Evolutionary conservation across 352 stramenopile species (phyloP), one percentile per base, ranked within the genome.

Genomic region (Elongisporangium senticosum): DNA sequence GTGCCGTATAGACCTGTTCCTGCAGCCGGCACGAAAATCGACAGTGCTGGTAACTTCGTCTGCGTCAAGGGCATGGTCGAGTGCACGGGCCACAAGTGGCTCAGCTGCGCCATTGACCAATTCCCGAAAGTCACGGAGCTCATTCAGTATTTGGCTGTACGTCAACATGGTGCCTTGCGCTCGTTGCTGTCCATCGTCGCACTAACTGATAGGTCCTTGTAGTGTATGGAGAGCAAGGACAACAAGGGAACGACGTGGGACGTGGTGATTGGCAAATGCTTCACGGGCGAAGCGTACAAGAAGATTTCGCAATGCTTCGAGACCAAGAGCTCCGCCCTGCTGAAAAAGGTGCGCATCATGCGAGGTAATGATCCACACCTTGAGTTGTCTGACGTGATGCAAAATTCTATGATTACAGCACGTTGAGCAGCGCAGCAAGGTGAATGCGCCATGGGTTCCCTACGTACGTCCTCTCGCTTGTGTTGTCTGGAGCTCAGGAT

Each of bases 151-250:
- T 61, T 94, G 26, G 79, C 77, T 61, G 81, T 89, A 51, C 52
- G 73, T 77, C 28, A 4, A 53, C 14, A 21, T 24, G 23, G 21
- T 49, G 15, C 2, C 7, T 40, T 7, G 24, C 28, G 57, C 47
- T 23, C 0, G 14, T 39, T 55, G 24, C 20, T 51, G 33, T 6
- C 33, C 19, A 8, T 15, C 26, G 10, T 51, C 19, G 17, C 15
- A n/a, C 62, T 37, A n/a, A 51, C 22, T 43, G 33, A 11, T 51
- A 58, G 48, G 17, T 63, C 11, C 21, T 68, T 53, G 3, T 55
- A 87, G 71, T 91, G 82, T 48, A 73, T 91, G 50, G 82, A 91
- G 64, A 89, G 75, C 58, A 83, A 82, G 52, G 82, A 91, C 58
- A 88, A 89, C 62, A 87, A 86, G 56, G 79, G 82, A 22, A 66